Evolutionary conservation across 1,284 basidiomycete genomes (phyloP).

Genomic region (Apiotrichum mycotoxinovorans): DNA sequence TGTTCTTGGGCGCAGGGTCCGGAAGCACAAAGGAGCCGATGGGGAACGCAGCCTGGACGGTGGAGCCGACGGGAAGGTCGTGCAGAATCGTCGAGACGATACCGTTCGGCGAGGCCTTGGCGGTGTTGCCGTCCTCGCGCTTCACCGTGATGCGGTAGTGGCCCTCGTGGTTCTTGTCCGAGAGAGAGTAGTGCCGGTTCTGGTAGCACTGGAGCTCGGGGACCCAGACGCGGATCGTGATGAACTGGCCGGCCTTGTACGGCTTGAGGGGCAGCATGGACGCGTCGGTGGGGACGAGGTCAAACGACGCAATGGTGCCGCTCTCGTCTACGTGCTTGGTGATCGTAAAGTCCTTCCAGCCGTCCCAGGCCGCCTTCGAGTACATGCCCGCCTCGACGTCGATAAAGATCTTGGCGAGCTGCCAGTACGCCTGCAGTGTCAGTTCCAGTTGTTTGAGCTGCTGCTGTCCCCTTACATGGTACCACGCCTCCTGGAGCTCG

Average conservation of each 20-base stretch:
- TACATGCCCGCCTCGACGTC: constrained; percentile 35
- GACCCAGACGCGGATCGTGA: constrained; percentile 26
- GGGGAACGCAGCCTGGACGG: constrained; percentile 31
- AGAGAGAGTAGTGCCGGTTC: constrained; percentile 35
- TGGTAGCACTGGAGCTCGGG: constrained; percentile 19
- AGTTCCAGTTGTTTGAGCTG: not conserved
- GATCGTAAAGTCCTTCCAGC: constrained; percentile 34
- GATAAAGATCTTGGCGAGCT: constrained; percentile 35
- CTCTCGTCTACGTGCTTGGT: constrained; percentile 28
- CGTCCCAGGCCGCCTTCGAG: constrained; percentile 28
- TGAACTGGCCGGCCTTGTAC: constrained; percentile 38
- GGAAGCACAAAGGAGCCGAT: constrained; percentile 35
- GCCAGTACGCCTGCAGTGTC: constrained; percentile 20
- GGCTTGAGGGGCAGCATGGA: constrained; percentile 25
- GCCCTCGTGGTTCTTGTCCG: constrained; percentile 24
- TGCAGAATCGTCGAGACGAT: constrained; percentile 25
- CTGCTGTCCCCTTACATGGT: constrained; percentile 11
- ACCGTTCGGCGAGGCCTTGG: constrained; percentile 21
- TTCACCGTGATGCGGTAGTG: constrained; percentile 39
- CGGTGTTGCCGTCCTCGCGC: constrained; percentile 23
- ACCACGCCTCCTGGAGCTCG: constrained; percentile 37
- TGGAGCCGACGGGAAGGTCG: constrained; percentile 26
- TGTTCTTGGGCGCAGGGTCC: constrained; percentile 20
- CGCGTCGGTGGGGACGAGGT: constrained; percentile 30
- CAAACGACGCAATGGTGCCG: constrained; percentile 30